Percentiles rank a stretch among this genome's conserved stretches.
These are phyloP conservation scores for Myxozyma mucilagina DNA, from an alignment of 805 yeast species.

Conservation along the genomic window DNA sequence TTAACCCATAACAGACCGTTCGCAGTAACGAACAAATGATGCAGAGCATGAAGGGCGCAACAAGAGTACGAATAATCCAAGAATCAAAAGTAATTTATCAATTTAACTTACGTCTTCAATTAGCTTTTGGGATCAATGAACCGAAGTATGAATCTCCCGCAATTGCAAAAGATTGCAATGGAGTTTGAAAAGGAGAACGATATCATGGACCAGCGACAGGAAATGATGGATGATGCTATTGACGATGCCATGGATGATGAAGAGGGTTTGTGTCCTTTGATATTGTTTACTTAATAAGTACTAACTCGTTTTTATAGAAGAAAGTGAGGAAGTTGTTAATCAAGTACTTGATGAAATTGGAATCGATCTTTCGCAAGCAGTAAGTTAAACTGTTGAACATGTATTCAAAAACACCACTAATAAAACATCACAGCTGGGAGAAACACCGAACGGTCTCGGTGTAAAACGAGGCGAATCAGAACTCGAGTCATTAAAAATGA, in stretches of 20 bases:
- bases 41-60: conserved; percentile 90
- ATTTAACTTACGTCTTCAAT: neutral
- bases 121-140: conserved; percentile 79
- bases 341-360: conserved; percentile 96
- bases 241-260: conserved; percentile 96
- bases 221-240: conserved; percentile 97
- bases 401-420: neutral
- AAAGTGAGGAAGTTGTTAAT: conserved; percentile 51
- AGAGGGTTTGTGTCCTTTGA: conserved; percentile 45
- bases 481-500: conserved; percentile 19
- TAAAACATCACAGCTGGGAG: conserved; percentile 39
- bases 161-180: conserved; percentile 83
- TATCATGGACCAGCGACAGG: conserved; percentile 97
- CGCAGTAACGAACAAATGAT: conserved; percentile 95
- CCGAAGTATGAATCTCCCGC: conserved; percentile 85
- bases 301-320: conserved; percentile 23
- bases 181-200: conserved; percentile 94
- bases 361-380: conserved; percentile 63
- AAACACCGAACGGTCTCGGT: conserved; percentile 43
- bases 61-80: conserved; percentile 44
- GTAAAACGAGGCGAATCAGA: conserved; percentile 5
- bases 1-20: conserved; percentile 52
- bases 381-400: conserved; percentile 14
- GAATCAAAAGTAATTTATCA: neutral
- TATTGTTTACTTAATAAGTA: neutral